Base-by-base conservation (phyloP, 2,329 filamentous ascomycete species). In the Escovopsis sp. region DNA sequence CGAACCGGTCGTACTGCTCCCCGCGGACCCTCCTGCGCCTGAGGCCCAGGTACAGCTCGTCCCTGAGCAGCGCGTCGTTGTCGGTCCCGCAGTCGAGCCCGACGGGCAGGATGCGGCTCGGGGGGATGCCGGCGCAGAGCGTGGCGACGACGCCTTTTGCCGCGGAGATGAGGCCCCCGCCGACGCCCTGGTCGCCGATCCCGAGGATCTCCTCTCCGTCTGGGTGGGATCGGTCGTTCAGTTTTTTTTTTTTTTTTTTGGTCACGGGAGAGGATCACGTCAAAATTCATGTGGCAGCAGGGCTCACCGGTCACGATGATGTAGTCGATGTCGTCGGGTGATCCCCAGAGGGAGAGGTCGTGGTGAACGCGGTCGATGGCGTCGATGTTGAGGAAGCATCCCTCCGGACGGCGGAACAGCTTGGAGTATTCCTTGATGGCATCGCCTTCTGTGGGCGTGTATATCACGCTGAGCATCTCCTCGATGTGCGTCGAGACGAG, bases 391-490 rank as follows among this genome's bases (percentile, higher is more conserved):
- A 93, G 60, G 49, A 86, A 93, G 51, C 84, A 86, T 0, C 87
- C 87, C 49, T 89, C 81, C 0, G 86, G 84, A 14, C 74, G 68
- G 10, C 87, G 67, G 53, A 94, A 94, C 0, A 91, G 58, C 0
- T 79, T 65, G 0, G 84, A 91, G 55, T 84, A 94, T 48, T 88
- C 83, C 49, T 84, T 76, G 39, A 94, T 94, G 0, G 87, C 87
- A 34, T 93, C 84, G 8, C 84, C 85, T 61, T 94, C 86, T 0
- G 87, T 94, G 0, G 87, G 87, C 0, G 87, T 94, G 55, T 94
- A 94, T 25, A 94, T 84, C n/a, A 94, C 67, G 34, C 80, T 77
- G 54, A 93, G 88, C 83, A 94, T 91, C 55, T 94, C 85, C 48
- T 83, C 79, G 15, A 94, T 62, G 51, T 94, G 80, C 5, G 83